Evolutionary conservation across 306 rosid species (phyloP).

Genomic region (Mimosa bimucronata): DNA sequence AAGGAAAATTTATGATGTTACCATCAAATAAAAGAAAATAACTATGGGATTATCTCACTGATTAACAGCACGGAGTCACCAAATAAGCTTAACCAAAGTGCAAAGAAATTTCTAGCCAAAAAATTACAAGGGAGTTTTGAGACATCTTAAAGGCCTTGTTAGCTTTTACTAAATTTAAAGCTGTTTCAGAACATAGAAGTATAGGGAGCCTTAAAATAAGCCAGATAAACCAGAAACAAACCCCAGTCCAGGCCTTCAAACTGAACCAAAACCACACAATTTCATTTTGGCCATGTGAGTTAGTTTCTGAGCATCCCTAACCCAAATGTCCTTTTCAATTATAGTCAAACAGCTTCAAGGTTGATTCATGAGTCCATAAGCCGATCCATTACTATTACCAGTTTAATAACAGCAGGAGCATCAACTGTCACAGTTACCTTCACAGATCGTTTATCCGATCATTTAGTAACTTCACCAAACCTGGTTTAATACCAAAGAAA

Average conservation of each 20-base stretch:
- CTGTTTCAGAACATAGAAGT: neutral
- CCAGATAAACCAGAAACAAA: conserved; percentile 10
- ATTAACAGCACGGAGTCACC: neutral
- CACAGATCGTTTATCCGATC: conserved; percentile 76
- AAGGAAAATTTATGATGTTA: neutral
- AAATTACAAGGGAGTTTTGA: neutral
- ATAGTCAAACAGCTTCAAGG: neutral
- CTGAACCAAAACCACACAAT: neutral
- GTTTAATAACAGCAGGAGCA: conserved; percentile 61
- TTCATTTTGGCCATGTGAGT: neutral
- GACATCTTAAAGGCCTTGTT: neutral
- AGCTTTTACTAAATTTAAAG: neutral
- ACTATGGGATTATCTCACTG: no score
- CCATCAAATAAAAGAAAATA: no score
- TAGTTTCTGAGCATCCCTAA: neutral
- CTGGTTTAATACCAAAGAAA: conserved; percentile 46
- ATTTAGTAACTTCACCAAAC: conserved; percentile 80
- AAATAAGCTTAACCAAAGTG: neutral
- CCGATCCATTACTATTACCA: conserved; percentile 85
- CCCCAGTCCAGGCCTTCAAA: neutral
- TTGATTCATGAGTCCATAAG: conserved; percentile 56
- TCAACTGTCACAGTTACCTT: conserved; percentile 95
- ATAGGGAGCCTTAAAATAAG: neutral
- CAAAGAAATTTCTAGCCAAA: neutral
- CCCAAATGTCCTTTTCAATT: neutral